Base-by-base conservation (phyloP, 2,329 filamentous ascomycete genomes). In the Curvularia hawaiiensis region DNA sequence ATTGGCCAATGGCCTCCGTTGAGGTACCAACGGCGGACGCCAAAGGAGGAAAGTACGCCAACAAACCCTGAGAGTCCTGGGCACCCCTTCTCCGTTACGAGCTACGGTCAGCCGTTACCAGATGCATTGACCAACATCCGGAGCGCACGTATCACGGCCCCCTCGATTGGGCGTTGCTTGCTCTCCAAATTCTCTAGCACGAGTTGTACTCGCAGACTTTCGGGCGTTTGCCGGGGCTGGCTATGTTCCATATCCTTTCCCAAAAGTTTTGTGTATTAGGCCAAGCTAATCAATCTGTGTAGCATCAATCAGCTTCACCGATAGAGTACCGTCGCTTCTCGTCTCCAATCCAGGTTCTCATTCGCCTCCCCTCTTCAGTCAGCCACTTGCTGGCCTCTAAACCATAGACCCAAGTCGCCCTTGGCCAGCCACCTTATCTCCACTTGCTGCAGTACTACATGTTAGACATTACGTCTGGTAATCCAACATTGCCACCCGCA, bases 361-460 rank as follows among this genome's bases (percentile, higher is more conserved):
- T 59, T 61, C 63, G 60, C 63, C 59, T 41, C 59, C 56, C 69
- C 70, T 72, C 67, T 70, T 67, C 73, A 67, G 71, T 70, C 71
- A 60, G 60, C 62, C 52, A 58, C 58, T 28, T 71, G 59, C 66
- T 68, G 63, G 66, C 55, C 69, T 52, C 69, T 59, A 68, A 50
- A 60, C 58, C 57, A 61, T 64, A 56, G 65, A 66, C 58, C 68
- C 56, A 65, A 74, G 66, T 63, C 73, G 74, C 75, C 68, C 64
- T 69, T 66, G 64, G 63, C 78, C 79, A 81, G 79, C 63, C 73
- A 74, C 75, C 78, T 80, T 80, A 80, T 80, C 79, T 71, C 61
- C 65, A 60, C 60, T 63, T 68, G 64, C 75, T 80, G 78, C 78
- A 78, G 68, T 69, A 64, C 63, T 66, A 67, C 60, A 65, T 69